These are phyloP conservation scores for Globisporangium ultimum DNA, from an alignment of 352 stramenopile genomes.

Conservation along the genomic window DNA sequence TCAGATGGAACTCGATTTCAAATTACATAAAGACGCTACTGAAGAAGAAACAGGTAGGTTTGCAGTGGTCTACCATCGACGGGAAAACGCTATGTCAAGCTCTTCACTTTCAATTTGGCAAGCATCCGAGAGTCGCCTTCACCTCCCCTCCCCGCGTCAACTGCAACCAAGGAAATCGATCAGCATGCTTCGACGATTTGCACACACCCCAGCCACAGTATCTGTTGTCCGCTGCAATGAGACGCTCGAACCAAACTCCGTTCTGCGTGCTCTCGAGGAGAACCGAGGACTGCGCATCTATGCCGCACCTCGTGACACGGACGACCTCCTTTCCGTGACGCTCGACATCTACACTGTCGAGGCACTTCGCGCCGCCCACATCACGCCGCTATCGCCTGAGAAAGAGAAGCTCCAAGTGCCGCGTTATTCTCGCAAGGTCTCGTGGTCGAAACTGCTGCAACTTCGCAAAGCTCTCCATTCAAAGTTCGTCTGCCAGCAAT, in stretches of 20 bases:
- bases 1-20: no score
- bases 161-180: neutral
- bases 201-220: neutral
- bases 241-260: neutral
- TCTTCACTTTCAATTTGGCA: neutral
- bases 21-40: no score
- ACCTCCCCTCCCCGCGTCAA: neutral
- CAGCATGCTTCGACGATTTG: slow-evolving; percentile 8
- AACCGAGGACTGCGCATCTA: neutral
- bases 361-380: neutral
- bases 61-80: no score
- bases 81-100: no score
- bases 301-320: neutral
- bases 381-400: neutral
- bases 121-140: neutral
- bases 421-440: neutral
- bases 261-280: neutral
- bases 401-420: neutral
- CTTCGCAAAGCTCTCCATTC: neutral
- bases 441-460: neutral
- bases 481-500: neutral
- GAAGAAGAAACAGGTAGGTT: no score
- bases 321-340: neutral
- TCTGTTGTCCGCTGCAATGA: neutral
- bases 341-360: slow-evolving; percentile 5